Evolutionary conservation across 805 yeast genomes (phyloP).

Genomic region (Yamadazyma ubonensis): DNA sequence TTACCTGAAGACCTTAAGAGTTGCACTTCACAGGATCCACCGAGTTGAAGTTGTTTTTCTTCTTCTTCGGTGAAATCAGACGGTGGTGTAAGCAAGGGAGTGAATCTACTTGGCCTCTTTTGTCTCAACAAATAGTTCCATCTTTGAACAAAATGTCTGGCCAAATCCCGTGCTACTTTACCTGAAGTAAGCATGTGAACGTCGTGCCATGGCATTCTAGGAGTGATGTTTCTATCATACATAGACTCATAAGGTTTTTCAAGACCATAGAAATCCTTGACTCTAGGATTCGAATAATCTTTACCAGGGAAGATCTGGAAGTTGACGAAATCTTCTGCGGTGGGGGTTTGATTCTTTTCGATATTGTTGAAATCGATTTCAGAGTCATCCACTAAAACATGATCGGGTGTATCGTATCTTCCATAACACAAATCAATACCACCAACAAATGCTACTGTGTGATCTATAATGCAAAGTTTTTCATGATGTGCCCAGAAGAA

Average conservation of each 20-base stretch:
- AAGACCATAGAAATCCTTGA: conserved; percentile 76
- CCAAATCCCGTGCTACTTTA: conserved; percentile 86
- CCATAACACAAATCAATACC: conserved; percentile 97
- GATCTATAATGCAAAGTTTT: conserved; percentile 82
- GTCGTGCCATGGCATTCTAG: conserved; percentile 99
- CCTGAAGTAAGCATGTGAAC: conserved; percentile 95
- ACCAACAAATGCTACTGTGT: conserved; percentile 85
- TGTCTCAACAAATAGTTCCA: conserved; percentile 94
- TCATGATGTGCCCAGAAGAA: conserved; percentile 99
- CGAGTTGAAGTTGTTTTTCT: conserved; percentile 52
- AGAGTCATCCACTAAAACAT: conserved; percentile 78
- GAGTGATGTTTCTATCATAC: conserved; percentile 77
- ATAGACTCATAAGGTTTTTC: conserved; percentile 87
- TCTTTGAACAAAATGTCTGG: conserved; percentile 94
- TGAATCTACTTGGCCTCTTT: conserved; percentile 89
- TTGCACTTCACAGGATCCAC: conserved; percentile 92
- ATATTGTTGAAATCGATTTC: conserved; percentile 33
- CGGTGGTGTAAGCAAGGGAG: conserved; percentile 92
- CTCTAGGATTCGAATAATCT: conserved; percentile 95
- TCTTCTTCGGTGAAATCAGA: conserved; percentile 79
- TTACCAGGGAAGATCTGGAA: conserved; percentile 89
- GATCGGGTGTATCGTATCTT: conserved; percentile 95
- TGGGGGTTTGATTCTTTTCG: conserved; percentile 25
- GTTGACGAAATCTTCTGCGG: conserved; percentile 43
- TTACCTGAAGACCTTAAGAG: conserved; percentile 82